Conservation (phyloP, 257 asterid genomes). For the Anisodus tanguticus region DNA sequence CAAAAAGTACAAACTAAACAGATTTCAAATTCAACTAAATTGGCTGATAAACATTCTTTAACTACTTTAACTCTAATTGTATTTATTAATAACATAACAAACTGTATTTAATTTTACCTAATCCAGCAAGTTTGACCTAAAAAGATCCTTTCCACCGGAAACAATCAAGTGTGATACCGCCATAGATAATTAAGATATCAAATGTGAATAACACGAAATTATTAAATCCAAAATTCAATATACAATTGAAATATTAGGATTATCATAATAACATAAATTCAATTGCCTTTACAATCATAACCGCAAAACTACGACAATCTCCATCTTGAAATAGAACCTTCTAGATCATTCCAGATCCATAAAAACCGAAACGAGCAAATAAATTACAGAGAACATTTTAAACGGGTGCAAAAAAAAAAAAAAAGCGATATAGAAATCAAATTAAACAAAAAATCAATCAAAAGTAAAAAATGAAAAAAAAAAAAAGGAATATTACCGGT, state of each 20-base stretch:
- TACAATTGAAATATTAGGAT: neutral
- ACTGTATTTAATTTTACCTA: neutral
- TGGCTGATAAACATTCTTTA: neutral
- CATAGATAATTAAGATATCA: too few species aligned
- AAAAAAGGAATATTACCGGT: slow-evolving; percentile 42
- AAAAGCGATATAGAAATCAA: neutral
- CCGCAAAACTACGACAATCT: too few species aligned
- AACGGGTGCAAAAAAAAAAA: too few species aligned
- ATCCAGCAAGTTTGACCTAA: neutral
- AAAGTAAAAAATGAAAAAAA: neutral
- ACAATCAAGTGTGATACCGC: too few species aligned
- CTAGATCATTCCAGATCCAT: slow-evolving; percentile 19
- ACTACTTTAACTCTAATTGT: neutral
- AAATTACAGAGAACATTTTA: neutral
- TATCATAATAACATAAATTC: neutral
- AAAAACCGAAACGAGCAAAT: neutral
- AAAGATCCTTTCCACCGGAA: too few species aligned
- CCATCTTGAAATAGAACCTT: neutral
- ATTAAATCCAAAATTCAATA: neutral
- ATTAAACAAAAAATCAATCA: neutral
- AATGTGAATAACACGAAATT: too few species aligned
- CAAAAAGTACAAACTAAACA: neutral
- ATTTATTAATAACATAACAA: neutral
- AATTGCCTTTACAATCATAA: neutral
- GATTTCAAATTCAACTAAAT: neutral